Percentiles rank a stretch among this genome's conserved stretches.
Evolutionary conservation across 2,329 filamentous ascomycete species (phyloP).

Genomic region (Biscogniauxia sp.): DNA sequence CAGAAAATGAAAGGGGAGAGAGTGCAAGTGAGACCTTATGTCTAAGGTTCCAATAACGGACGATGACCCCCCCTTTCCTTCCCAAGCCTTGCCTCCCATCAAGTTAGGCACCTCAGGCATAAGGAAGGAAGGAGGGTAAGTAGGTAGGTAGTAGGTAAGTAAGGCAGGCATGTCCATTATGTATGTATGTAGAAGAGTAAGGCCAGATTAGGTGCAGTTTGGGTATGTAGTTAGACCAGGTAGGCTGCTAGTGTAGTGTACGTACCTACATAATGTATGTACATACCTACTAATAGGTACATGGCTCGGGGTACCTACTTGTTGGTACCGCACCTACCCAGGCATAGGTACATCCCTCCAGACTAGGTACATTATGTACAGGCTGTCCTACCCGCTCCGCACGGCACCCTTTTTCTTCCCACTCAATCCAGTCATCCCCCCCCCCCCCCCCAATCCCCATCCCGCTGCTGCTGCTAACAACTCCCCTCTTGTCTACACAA

Average conservation of each 20-base stretch:
- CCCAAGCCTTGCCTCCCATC: not conserved
- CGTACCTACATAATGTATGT: not conserved
- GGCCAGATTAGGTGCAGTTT: too few species aligned
- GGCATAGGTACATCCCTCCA: not conserved
- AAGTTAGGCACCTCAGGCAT: not conserved
- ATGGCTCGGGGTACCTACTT: not conserved
- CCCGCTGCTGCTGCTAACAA: conserved; percentile 1
- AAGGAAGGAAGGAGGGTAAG: not conserved
- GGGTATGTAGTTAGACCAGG: too few species aligned
- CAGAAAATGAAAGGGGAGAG: too few species aligned
- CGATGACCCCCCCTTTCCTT: not conserved
- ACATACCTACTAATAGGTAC: not conserved
- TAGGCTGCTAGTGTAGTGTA: not conserved
- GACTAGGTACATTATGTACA: not conserved
- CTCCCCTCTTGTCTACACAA: conserved; percentile 20
- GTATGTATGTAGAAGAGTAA: not conserved
- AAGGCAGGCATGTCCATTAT: too few species aligned
- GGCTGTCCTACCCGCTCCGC: conserved; percentile 12
- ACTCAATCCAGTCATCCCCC: not conserved
- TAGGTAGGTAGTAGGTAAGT: too few species aligned
- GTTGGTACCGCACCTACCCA: not conserved
- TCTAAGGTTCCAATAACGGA: not conserved
- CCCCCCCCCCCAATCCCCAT: not conserved
- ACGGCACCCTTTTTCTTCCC: conserved; percentile 11
- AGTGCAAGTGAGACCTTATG: not conserved